Conservation (phyloP, 768 basidiomycete species). For the Amanita pseudoporphyria region DNA sequence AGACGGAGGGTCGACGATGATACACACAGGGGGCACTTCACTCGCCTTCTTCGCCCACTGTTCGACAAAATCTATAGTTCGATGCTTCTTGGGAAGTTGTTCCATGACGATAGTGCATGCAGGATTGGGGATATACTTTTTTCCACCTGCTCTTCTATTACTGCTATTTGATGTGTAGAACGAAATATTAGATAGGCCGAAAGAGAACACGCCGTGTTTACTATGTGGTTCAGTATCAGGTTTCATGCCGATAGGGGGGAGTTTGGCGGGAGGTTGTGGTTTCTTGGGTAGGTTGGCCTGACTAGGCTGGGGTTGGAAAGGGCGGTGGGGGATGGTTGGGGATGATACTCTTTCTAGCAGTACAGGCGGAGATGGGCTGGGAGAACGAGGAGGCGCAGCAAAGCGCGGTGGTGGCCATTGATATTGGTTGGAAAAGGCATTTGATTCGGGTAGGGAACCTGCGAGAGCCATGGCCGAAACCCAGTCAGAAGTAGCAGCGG, state of each 20-base stretch:
- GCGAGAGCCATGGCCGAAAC: slow-evolving; percentile 34
- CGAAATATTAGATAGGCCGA: slow-evolving; percentile 4
- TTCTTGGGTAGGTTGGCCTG: not conserved
- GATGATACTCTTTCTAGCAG: slow-evolving; percentile 5
- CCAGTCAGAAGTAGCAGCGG: slow-evolving; percentile 20
- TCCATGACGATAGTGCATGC: slow-evolving; percentile 48
- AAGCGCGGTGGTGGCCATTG: slow-evolving; percentile 3
- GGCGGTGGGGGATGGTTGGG: not conserved
- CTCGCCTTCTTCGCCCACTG: slow-evolving; percentile 34
- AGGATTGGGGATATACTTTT: slow-evolving; percentile 32
- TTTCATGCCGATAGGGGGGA: slow-evolving; percentile 33
- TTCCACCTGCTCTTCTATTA: not conserved
- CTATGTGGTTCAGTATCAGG: slow-evolving; percentile 35
- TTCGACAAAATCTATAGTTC: slow-evolving; percentile 30
- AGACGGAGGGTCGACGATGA: no score
- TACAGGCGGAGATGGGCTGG: slow-evolving; percentile 6
- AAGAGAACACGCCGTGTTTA: slow-evolving; percentile 37
- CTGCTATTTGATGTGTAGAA: not conserved
- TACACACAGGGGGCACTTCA: slow-evolving; percentile 25
- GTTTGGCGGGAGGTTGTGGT: slow-evolving; percentile 11
- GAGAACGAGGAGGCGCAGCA: slow-evolving; percentile 5
- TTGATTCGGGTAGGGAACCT: slow-evolving; percentile 10
- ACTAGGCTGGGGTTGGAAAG: not conserved
- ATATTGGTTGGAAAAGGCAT: slow-evolving; percentile 5
- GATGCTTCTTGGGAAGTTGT: slow-evolving; percentile 39